These are phyloP conservation scores for Fusarium oligoseptatum DNA, from an alignment of 2,329 filamentous ascomycete species.

Conservation along the genomic window DNA sequence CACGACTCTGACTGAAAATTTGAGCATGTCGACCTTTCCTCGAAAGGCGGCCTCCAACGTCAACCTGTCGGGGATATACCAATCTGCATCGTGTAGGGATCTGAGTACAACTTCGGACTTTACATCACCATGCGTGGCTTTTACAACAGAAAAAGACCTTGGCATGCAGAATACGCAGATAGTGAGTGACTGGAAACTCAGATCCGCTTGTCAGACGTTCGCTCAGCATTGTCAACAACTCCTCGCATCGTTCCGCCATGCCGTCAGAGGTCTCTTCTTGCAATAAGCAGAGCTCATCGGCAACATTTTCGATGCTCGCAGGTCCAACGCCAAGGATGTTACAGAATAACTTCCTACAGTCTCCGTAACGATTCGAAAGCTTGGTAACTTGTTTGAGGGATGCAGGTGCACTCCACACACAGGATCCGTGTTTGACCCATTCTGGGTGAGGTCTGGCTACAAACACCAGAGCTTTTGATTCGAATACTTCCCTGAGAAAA, in stretches of 20 bases:
- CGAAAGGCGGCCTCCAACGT: neutral
- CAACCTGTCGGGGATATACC: neutral
- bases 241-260: neutral
- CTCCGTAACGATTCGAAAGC: neutral
- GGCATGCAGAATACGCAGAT: neutral
- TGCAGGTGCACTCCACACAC: neutral
- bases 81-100: neutral
- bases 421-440: neutral
- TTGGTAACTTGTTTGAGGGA: neutral
- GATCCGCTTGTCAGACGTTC: neutral
- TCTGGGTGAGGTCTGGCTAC: neutral
- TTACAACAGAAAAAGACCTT: neutral
- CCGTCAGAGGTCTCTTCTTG: neutral
- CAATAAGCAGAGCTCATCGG: neutral
- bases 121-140: neutral
- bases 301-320: neutral
- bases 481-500: neutral
- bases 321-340: neutral
- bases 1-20: neutral
- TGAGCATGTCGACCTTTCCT: neutral
- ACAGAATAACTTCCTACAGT: neutral
- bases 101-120: neutral
- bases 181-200: neutral
- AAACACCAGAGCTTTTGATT: neutral
- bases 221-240: neutral